Percentiles rank a stretch among this genome's conserved stretches.
Evolutionary conservation across 2,329 filamentous ascomycete genomes (phyloP).

Genomic region (Diaporthe sp.): DNA sequence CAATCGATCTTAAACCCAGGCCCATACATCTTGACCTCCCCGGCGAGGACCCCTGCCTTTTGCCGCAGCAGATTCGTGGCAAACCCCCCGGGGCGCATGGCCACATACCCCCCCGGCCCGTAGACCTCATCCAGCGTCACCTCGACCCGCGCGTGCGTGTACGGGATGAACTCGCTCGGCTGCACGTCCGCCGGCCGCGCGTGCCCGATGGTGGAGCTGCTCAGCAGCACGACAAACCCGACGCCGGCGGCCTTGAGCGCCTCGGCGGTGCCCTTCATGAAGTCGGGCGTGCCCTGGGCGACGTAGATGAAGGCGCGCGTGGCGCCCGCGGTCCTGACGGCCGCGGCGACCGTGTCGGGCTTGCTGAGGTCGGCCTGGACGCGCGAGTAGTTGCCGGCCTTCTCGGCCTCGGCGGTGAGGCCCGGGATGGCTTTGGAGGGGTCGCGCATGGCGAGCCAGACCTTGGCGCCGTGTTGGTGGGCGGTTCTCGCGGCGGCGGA

Average conservation of each 20-base stretch:
- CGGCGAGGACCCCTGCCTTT: constrained; percentile 47
- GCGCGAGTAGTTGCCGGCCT: constrained; percentile 39
- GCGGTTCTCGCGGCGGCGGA: constrained; percentile 56
- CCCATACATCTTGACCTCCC: constrained; percentile 52
- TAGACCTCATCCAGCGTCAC: constrained; percentile 57
- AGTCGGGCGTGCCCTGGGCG: constrained; percentile 50
- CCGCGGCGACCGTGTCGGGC: constrained; percentile 55
- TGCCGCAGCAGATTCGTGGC: constrained; percentile 56
- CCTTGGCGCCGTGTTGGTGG: constrained; percentile 56
- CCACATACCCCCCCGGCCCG: constrained; percentile 53
- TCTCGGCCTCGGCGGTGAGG: constrained; percentile 37
- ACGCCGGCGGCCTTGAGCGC: constrained; percentile 62
- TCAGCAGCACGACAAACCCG: constrained; percentile 59
- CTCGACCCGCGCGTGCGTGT: constrained; percentile 60
- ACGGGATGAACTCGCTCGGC: constrained; percentile 53
- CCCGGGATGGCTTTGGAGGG: constrained; percentile 57
- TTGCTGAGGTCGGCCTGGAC: constrained; percentile 58
- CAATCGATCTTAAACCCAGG: constrained; percentile 53
- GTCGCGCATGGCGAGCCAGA: constrained; percentile 42
- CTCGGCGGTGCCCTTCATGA: constrained; percentile 56
- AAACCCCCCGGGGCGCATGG: constrained; percentile 59
- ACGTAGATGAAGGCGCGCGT: constrained; percentile 64
- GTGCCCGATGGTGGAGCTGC: constrained; percentile 54
- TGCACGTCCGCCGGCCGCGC: constrained; percentile 47
- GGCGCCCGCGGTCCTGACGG: constrained; percentile 58